Evolutionary conservation across 225 moss, liverwort and hornwort species (phyloP).

Genomic region (Ulota crispa): DNA sequence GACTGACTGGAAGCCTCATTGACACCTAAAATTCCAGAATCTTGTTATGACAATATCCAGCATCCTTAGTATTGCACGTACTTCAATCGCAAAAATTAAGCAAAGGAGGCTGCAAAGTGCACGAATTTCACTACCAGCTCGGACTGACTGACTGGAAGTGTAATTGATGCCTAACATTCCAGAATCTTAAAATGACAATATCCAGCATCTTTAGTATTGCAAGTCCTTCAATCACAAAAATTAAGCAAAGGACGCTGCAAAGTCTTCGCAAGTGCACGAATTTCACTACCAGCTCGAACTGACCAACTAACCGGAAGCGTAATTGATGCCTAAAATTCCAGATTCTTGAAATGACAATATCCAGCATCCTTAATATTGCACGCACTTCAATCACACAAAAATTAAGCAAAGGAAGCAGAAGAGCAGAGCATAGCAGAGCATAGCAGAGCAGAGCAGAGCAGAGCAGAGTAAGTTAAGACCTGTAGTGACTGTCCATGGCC

Average conservation of each 20-base stretch:
- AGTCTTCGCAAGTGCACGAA: neutral
- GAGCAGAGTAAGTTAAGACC: conserved; percentile 20
- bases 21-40: neutral
- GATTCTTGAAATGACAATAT: neutral
- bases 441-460: neutral
- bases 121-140: neutral
- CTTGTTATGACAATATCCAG: too few species aligned
- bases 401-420: neutral
- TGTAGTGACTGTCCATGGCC: conserved; percentile 56
- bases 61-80: too few species aligned
- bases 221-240: neutral
- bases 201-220: neutral
- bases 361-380: neutral
- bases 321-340: neutral
- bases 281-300: too few species aligned
- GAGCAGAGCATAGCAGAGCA: neutral
- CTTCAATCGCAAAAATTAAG: too few species aligned
- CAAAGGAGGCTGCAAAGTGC: too few species aligned
- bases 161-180: neutral
- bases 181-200: neutral
- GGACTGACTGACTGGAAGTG: neutral
- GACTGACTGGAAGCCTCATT: neutral
- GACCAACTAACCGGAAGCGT: neutral
- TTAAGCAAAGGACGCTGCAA: neutral
- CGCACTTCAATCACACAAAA: neutral